Percentiles rank a stretch among this genome's conserved stretches.
Evolutionary conservation across 345 rosid genomes (phyloP).

Genomic region (Pelargonium nanum): DNA sequence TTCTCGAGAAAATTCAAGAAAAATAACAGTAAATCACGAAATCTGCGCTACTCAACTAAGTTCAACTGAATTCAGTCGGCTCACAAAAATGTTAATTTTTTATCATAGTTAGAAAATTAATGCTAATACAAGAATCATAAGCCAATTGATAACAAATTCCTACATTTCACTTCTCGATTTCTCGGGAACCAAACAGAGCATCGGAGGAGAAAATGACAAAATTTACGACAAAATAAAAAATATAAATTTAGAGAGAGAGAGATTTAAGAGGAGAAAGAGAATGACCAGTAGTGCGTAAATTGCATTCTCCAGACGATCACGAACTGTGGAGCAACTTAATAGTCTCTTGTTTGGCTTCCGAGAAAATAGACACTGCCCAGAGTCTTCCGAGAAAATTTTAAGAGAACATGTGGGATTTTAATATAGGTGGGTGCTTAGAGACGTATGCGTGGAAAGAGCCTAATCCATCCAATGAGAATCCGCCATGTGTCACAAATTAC

Average conservation of each 20-base stretch:
- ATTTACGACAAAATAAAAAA: neutral
- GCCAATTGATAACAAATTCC: neutral
- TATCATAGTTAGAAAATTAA: neutral
- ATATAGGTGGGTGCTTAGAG: neutral
- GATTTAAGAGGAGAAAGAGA: neutral
- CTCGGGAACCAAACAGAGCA: neutral
- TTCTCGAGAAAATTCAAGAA: neutral
- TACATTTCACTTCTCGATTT: neutral
- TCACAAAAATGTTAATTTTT: neutral
- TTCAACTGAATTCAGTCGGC: neutral
- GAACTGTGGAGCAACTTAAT: neutral
- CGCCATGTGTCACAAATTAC: constrained; percentile 8
- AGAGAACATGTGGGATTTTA: neutral
- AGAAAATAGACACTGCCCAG: constrained; percentile 1
- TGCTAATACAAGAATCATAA: neutral
- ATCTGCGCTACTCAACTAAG: neutral
- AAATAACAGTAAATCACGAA: neutral
- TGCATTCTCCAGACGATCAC: constrained; percentile 15
- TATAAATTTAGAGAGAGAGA: neutral
- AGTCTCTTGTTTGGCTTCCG: neutral
- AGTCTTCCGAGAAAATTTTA: neutral
- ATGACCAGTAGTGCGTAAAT: constrained; percentile 11
- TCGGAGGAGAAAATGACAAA: neutral
- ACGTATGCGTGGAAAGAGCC: neutral
- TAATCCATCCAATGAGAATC: neutral